These are phyloP conservation scores for Trypanosoma boissoni DNA, from an alignment of 208 protist genomes.

Conservation along the genomic window DNA sequence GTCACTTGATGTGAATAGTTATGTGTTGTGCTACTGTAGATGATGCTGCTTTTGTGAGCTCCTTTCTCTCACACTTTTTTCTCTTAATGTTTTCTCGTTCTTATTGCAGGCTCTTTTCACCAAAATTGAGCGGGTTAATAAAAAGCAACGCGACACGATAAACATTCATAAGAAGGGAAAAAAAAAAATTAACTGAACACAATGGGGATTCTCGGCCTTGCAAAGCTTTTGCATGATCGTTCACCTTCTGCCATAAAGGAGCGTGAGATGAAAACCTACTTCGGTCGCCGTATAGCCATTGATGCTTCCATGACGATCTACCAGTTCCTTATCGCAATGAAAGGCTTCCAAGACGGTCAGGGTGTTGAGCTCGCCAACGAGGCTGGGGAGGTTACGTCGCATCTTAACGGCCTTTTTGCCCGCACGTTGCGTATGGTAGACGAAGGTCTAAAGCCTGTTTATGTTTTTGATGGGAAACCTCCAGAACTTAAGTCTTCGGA, in stretches of 20 bases:
- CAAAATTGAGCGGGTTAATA: constrained; percentile 3
- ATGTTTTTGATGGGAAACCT: constrained; percentile 99
- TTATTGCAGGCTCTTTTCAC: no score
- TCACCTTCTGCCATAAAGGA: constrained; percentile 90
- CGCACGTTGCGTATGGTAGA: constrained; percentile 98
- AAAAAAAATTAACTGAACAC: neutral
- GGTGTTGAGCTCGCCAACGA: constrained; percentile 95
- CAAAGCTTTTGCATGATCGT: constrained; percentile 95
- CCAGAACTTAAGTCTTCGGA: constrained; percentile 96
- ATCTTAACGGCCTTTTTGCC: constrained; percentile 98
- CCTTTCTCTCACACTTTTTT: no score
- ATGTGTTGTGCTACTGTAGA: no score
- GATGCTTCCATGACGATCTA: constrained; percentile 99
- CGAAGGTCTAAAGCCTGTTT: constrained; percentile 98
- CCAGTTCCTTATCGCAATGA: constrained; percentile 98
- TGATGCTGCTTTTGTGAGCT: no score
- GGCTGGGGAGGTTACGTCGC: constrained; percentile 96
- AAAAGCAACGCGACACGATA: no score
- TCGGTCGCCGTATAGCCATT: constrained; percentile 98
- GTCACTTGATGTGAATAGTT: no score
- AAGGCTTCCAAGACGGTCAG: constrained; percentile 83
- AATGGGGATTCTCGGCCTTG: constrained; percentile 98
- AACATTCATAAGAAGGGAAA: no score
- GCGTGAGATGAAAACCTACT: constrained; percentile 96
- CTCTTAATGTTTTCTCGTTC: no score